Conservation (phyloP, 805 yeast genomes). For the Metschnikowia bowlesiae region DNA sequence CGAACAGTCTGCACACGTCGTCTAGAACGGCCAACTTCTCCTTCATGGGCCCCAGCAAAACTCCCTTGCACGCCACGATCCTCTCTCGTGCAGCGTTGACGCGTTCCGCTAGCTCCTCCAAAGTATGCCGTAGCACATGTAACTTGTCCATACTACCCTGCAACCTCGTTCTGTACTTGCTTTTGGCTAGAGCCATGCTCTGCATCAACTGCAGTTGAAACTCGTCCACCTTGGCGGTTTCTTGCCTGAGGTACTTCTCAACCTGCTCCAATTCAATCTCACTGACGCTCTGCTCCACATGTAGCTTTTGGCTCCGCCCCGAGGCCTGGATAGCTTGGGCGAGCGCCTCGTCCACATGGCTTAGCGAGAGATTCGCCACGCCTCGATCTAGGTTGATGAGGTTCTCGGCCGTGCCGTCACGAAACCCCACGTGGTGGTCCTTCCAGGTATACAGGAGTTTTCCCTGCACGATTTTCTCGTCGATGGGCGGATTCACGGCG, state of each 20-base stretch:
- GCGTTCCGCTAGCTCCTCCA: slow-evolving; percentile 24
- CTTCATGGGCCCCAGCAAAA: slow-evolving; percentile 23
- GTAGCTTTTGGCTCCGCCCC: slow-evolving; percentile 2
- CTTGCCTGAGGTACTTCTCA: slow-evolving; percentile 14
- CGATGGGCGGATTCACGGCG: background rate
- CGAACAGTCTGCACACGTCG: slow-evolving; percentile 24
- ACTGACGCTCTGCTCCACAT: slow-evolving; percentile 1
- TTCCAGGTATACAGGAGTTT: slow-evolving; percentile 1
- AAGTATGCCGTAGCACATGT: slow-evolving; percentile 22
- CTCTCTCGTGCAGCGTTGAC: slow-evolving; percentile 21
- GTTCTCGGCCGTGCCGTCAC: background rate
- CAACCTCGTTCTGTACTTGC: slow-evolving; percentile 23
- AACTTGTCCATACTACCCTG: slow-evolving; percentile 25
- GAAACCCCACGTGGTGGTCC: slow-evolving; percentile 2
- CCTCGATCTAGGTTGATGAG: slow-evolving; percentile 2
- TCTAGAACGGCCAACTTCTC: slow-evolving; percentile 32
- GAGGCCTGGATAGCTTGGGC: background rate
- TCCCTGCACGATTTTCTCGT: background rate
- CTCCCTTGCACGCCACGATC: slow-evolving; percentile 24
- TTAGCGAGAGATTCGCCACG: slow-evolving; percentile 5
- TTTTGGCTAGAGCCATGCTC: slow-evolving; percentile 17
- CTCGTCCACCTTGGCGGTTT: slow-evolving; percentile 18
- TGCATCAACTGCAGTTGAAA: slow-evolving; percentile 18
- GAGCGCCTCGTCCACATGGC: slow-evolving; percentile 3
- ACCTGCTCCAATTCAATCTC: slow-evolving; percentile 16